A percentile compares a stretch with the other conserved stretches of the same genome.
These are phyloP conservation scores for Pneumocystis murina DNA, from an alignment of 1,139 yeast genomes.

Conservation along the genomic window DNA sequence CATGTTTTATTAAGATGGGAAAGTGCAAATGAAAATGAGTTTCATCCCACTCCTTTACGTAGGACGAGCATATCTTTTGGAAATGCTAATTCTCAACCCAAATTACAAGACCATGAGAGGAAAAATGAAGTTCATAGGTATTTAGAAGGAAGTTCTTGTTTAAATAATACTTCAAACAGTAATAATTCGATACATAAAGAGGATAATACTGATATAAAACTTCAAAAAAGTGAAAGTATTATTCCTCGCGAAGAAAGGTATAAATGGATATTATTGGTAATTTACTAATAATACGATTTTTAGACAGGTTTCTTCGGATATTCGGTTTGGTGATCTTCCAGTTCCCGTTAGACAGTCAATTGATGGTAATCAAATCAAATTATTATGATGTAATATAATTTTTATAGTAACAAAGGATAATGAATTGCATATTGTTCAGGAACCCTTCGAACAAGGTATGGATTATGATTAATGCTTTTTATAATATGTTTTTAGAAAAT, in stretches of 20 bases:
- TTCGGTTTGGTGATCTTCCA: slow-evolving; percentile 33
- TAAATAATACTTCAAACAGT: background rate
- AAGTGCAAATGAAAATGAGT: slow-evolving; percentile 1
- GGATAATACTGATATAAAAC: background rate
- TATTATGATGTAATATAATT: background rate
- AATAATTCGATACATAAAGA: background rate
- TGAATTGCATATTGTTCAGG: background rate
- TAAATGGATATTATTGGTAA: background rate
- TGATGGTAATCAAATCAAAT: background rate
- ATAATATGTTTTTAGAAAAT: background rate
- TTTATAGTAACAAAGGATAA: background rate
- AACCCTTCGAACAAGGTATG: background rate
- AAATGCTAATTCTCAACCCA: background rate
- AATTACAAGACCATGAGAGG: background rate
- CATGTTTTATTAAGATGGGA: slow-evolving; percentile 8
- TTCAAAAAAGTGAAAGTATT: background rate
- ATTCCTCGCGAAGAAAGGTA: background rate
- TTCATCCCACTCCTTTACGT: background rate
- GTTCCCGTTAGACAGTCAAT: slow-evolving; percentile 23
- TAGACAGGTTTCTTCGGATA: slow-evolving; percentile 17
- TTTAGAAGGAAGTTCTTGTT: background rate
- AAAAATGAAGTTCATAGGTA: background rate
- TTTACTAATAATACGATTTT: background rate
- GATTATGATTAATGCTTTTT: background rate
- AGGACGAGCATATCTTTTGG: background rate